Base-by-base conservation (phyloP, 1,284 basidiomycete genomes). In the Sporisorium reilianum region DNA sequence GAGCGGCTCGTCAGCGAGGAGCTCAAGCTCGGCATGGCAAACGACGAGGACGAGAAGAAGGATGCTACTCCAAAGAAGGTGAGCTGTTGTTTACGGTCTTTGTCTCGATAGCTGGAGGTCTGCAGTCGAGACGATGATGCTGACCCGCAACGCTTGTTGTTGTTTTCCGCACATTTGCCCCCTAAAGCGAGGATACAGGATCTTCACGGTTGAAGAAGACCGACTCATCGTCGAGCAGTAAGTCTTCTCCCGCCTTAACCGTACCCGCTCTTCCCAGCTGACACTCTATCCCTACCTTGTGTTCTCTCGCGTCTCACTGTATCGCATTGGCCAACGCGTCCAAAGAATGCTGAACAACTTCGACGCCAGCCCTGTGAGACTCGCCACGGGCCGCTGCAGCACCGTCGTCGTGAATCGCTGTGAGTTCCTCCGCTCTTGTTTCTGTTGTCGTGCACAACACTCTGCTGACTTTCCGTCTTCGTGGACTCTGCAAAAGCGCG, bases 181-280 rank as follows among this genome's bases (percentile, higher is more conserved):
- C 4, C 14, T 3, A 28, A 26, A 53, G 51, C 51, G 50, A 26
- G 50, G 14, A 36, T 9, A n/a, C 14, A 30, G 14, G 11, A 2
- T 20, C 2, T 66, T 51, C 49, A 55, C 45, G 0, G 18, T 53
- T 14, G 56, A 42, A 7, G 64, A 66, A 34, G 64, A 66, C 52
- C 42, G 23, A 20, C 10, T 55, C 38, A 59, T 66, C 46, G 16
- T 46, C 46, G 20, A 66, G 9, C 52, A 60, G 64, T 66, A 46
- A 60, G 64, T 59, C 7, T 12, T n/a, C 0, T 38, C 12, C 32
- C 49, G 25, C 30, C 14, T 38, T 20, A 9, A 16, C 23, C 32
- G 5, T 16, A 9, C 36, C 16, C 7, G 0, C 2, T 9, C 34
- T 1, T 18, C 12, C 9, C 9, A 6, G 12, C 32, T 16, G 12